Conservation (phyloP, 352 stramenopile species). For the Globisporangium nodosum region DNA sequence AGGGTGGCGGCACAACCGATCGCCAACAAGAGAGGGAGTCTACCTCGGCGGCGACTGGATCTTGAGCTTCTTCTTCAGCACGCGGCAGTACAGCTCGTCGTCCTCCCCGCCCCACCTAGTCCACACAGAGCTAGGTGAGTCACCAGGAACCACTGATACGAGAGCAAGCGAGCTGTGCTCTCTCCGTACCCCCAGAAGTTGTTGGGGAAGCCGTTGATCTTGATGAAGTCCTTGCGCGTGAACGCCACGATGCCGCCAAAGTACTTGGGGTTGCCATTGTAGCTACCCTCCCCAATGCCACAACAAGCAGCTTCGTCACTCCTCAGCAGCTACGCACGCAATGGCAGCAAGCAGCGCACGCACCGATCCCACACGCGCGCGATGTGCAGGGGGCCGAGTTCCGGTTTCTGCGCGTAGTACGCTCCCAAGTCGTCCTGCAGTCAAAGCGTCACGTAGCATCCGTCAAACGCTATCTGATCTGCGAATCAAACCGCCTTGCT, state of each 20-base stretch:
- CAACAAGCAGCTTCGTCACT: neutral
- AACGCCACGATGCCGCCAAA: conserved; percentile 93
- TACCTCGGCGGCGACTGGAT: conserved; percentile 34
- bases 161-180: neutral
- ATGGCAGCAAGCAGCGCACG: neutral
- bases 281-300: conserved; percentile 22
- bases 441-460: too few relatives aligned
- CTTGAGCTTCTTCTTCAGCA: conserved; percentile 39
- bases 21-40: too few relatives aligned
- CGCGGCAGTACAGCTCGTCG: conserved; percentile 48
- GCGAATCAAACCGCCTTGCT: neutral
- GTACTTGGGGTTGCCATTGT: conserved; percentile 93
- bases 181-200: conserved; percentile 86
- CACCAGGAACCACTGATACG: neutral
- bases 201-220: conserved; percentile 95
- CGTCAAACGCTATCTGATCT: too few relatives aligned
- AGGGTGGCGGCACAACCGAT: too few relatives aligned
- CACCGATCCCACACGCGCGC: conserved; percentile 89
- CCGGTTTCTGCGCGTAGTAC: conserved; percentile 69
- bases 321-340: neutral
- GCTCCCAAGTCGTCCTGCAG: conserved; percentile 59
- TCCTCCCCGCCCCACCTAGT: conserved; percentile 43
- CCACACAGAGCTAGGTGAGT: neutral
- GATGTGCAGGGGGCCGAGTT: conserved; percentile 88
- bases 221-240: conserved; percentile 81